Base-by-base conservation (phyloP, 163 green algal genomes). In the Volvox carteri region DNA sequence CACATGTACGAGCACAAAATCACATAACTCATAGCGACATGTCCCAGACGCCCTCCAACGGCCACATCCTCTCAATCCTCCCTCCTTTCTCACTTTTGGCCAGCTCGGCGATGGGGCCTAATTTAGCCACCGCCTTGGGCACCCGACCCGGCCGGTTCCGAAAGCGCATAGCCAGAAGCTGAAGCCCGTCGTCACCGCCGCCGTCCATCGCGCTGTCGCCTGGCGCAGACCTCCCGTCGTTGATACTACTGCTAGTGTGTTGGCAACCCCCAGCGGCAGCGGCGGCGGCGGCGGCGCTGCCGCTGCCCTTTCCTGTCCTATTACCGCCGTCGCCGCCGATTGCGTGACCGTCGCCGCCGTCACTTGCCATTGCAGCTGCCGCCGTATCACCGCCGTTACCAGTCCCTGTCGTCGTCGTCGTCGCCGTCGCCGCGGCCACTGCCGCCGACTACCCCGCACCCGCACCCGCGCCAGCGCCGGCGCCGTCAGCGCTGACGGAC, bases 71-170 rank as follows among this genome's bases (percentile, higher is more conserved):
- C n/a, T n/a, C n/a, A n/a, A n/a, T n/a, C n/a, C n/a, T n/a, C n/a
- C n/a, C n/a, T n/a, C n/a, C n/a, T n/a, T n/a, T n/a, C n/a, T 78
- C 60, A 86, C 79, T 86, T 60, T 86, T 86, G 16, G 79, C 79
- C 16, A 86, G 42, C 44, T 86, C 79, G 1, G 79, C 79, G 30
- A 86, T 86, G 44, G 79, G 79, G 1, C 79, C 79, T 35, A 86
- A 44, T 42, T 78, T 86, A 19, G 60, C 62, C 44, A 86, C 18
- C 4, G 42, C 79, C 62, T 78, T 86, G 41, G 79, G 79, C 41
- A 78, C 62, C 4, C 79, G 60, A n/a, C 79, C 79, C 42, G 79
- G 79, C 30, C 62, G 62, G 44, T 70, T 78, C 11, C 60, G 44
- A 30, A 86, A 86, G 16, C 79, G 79, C 30, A 48, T 65, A 14